phyloP scores from a whole-genome alignment of 148 eudicot genomes.

The Rhododendron kiyosumense region DNA sequence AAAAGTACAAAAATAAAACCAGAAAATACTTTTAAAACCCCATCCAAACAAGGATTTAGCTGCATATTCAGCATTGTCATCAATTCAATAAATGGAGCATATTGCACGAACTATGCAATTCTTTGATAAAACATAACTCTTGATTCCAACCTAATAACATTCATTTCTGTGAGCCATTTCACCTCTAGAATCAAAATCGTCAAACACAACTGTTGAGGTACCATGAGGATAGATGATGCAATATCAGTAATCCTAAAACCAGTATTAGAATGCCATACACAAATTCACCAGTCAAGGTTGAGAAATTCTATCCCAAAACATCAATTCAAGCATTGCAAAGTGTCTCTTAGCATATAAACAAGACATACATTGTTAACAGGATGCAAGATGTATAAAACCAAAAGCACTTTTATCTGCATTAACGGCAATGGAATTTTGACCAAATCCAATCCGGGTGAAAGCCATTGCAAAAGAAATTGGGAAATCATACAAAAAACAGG shows the following conservation, averaged over 20 bases:
- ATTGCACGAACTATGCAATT: not conserved
- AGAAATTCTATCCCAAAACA: not conserved
- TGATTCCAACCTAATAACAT: not conserved
- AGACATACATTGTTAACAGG: not conserved
- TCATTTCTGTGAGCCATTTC: not conserved
- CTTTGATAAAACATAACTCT: not conserved
- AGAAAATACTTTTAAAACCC: not conserved
- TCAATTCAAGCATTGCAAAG: not conserved
- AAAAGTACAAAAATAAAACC: not conserved
- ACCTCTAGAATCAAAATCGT: not conserved
- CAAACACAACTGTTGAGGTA: not conserved
- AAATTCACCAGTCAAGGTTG: not conserved
- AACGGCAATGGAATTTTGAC: not conserved
- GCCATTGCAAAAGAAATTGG: not conserved
- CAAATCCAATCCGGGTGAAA: not conserved
- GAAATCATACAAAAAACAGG: not conserved
- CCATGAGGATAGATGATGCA: not conserved
- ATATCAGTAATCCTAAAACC: not conserved
- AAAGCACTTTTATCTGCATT: not conserved
- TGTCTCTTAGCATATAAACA: not conserved
- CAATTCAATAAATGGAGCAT: not conserved
- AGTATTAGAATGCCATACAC: not conserved
- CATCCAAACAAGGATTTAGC: not conserved
- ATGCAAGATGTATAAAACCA: not conserved
- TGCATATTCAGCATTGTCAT: not conserved